phyloP scores from a whole-genome alignment of 352 stramenopile species.

The Phytopythium kandeliae region DNA sequence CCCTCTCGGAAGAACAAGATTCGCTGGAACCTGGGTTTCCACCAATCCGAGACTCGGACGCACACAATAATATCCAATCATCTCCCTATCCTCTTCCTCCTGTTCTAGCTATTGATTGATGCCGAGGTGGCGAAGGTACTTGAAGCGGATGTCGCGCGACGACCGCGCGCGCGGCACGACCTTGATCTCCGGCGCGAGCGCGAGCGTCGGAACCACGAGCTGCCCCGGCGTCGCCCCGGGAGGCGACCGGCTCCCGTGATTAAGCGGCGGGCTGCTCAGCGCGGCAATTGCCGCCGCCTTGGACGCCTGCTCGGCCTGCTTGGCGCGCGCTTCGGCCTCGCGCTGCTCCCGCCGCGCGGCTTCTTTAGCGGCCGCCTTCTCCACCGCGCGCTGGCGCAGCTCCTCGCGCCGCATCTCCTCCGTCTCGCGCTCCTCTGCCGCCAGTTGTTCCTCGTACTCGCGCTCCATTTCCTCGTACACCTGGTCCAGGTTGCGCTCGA shows the following conservation, averaged over 20 bases:
- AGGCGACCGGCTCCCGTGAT: conserved; percentile 24
- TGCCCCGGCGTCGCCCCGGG: conserved; percentile 19
- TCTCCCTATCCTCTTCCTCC: too few species aligned
- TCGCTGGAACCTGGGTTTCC: neutral
- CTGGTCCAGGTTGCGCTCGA: conserved; percentile 83
- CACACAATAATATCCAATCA: neutral
- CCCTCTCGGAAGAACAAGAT: conserved; percentile 1
- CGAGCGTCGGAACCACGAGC: conserved; percentile 26
- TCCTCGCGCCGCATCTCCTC: conserved; percentile 71
- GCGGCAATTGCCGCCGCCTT: conserved; percentile 2
- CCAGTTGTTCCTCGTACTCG: conserved; percentile 70
- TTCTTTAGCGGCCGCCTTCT: conserved; percentile 8
- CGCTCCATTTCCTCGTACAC: conserved; percentile 88
- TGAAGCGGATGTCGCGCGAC: conserved; percentile 76
- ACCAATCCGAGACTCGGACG: neutral
- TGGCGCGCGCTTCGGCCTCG: conserved; percentile 13
- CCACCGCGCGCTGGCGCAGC: conserved; percentile 40
- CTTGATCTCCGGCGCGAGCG: conserved; percentile 57
- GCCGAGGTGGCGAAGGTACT: conserved; percentile 84
- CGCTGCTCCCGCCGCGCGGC: conserved; percentile 8
- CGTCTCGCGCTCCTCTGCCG: conserved; percentile 60
- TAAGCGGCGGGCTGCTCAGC: neutral
- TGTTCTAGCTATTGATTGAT: conserved; percentile 68
- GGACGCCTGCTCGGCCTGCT: conserved; percentile 13
- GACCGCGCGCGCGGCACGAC: conserved; percentile 66